Percentiles rank a stretch among this genome's conserved stretches.
phyloP scores from a whole-genome alignment of 2,329 filamentous ascomycete species.

The Cercospora sp. region DNA sequence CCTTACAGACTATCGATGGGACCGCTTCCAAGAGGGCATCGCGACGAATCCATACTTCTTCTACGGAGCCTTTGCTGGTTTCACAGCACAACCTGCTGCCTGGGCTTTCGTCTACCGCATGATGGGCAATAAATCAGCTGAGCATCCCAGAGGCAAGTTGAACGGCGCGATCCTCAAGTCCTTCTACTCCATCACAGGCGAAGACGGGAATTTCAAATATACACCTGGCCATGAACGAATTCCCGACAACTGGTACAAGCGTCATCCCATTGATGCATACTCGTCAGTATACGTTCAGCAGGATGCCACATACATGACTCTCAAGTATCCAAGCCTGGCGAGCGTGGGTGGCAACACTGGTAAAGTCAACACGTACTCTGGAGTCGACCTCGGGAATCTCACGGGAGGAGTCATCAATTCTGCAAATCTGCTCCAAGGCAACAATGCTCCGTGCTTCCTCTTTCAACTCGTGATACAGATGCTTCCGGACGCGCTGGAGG shows the following conservation, averaged over 20 bases:
- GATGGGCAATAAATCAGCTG: conserved; percentile 17
- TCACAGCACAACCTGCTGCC: conserved; percentile 12
- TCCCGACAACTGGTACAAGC: conserved; percentile 30
- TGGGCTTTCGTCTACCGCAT: conserved; percentile 18
- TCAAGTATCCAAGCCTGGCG: conserved; percentile 19
- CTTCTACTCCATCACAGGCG: conserved; percentile 25
- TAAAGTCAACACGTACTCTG: conserved; percentile 26
- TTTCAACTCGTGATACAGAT: conserved; percentile 22
- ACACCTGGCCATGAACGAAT: conserved; percentile 23
- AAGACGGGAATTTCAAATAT: conserved; percentile 16
- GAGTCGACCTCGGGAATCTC: conserved; percentile 37
- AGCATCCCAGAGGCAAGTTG: conserved; percentile 23
- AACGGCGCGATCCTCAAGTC: conserved; percentile 24
- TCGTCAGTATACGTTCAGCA: conserved; percentile 18
- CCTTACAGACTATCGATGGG: neutral
- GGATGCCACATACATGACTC: conserved; percentile 9
- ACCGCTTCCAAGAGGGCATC: neutral
- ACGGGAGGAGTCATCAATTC: conserved; percentile 32
- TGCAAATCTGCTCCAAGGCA: conserved; percentile 18
- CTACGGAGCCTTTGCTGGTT: conserved; percentile 24
- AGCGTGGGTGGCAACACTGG: conserved; percentile 29
- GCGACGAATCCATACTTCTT: conserved; percentile 38
- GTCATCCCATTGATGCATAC: conserved; percentile 8
- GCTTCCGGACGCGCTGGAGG: conserved; percentile 10
- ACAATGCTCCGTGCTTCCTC: conserved; percentile 21